These are phyloP conservation scores for Tolypocladium paradoxum DNA, from an alignment of 2,329 filamentous ascomycete species.

Conservation along the genomic window DNA sequence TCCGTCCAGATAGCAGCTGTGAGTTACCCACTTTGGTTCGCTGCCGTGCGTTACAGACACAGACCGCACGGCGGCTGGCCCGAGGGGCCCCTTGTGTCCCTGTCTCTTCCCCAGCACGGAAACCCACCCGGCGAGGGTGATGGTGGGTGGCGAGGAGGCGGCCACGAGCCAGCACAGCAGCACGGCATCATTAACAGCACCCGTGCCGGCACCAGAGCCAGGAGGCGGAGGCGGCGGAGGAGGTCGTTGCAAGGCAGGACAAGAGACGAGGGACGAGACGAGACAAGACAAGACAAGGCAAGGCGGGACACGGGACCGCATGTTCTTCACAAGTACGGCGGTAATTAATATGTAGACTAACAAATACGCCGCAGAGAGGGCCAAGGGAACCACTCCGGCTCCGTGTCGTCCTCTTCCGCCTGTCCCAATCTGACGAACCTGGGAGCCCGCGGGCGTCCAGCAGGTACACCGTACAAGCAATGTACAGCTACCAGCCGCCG, in stretches of 20 bases:
- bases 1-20: not conserved
- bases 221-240: not conserved
- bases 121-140: slow-evolving; percentile 1
- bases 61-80: not conserved
- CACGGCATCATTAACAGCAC: not conserved
- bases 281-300: slow-evolving; percentile 5
- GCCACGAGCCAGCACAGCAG: not conserved
- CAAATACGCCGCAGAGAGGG: not conserved
- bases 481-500: not conserved
- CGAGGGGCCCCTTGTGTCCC: not conserved
- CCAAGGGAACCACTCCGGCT: slow-evolving; percentile 1
- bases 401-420: slow-evolving; percentile 1
- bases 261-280: not conserved
- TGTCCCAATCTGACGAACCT: slow-evolving; percentile 4
- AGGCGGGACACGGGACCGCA: slow-evolving; percentile 4
- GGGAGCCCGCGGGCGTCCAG: not conserved
- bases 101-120: slow-evolving; percentile 1
- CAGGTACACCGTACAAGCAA: not conserved
- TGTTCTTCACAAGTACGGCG: no score
- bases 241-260: not conserved
- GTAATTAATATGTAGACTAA: no score
- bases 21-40: not conserved
- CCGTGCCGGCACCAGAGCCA: not conserved
- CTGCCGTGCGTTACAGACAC: not conserved
- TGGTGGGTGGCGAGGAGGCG: not conserved